Conservation (phyloP, 83 land plant species). For the Diphasiastrum complanatum region DNA sequence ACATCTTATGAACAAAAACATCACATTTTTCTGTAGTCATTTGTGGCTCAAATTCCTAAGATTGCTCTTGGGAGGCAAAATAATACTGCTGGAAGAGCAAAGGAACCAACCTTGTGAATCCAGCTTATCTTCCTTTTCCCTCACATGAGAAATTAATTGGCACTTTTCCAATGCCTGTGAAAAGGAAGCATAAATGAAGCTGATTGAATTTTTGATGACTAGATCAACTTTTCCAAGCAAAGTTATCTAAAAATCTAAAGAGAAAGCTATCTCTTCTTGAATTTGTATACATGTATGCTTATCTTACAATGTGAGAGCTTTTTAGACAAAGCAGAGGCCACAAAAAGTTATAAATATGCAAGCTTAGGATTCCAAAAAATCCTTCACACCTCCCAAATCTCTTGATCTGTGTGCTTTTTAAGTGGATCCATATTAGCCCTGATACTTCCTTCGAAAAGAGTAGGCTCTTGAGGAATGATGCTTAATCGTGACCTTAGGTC, state of each 20-base stretch:
- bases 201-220: neutral
- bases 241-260: too few species aligned
- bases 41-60: neutral
- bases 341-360: too few species aligned
- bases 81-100: neutral
- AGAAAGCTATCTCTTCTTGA: too few species aligned
- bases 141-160: too few species aligned
- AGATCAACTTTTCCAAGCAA: neutral
- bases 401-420: slow-evolving; percentile 18
- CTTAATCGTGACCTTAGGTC: slow-evolving; percentile 15
- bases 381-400: slow-evolving; percentile 24
- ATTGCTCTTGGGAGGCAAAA: neutral
- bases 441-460: slow-evolving; percentile 19
- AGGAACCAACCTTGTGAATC: neutral
- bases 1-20: too few species aligned
- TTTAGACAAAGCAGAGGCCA: too few species aligned
- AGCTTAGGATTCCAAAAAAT: neutral
- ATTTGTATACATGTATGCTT: too few species aligned
- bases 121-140: neutral
- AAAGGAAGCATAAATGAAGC: slow-evolving; percentile 1
- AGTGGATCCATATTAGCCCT: slow-evolving; percentile 20
- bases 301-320: too few species aligned
- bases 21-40: too few species aligned
- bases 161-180: too few species aligned
- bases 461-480: slow-evolving; percentile 25